A percentile compares a stretch with the other conserved stretches of the same genome.
These are phyloP conservation scores for Tulasnella calospora DNA, from an alignment of 768 basidiomycete genomes.

Conservation along the genomic window DNA sequence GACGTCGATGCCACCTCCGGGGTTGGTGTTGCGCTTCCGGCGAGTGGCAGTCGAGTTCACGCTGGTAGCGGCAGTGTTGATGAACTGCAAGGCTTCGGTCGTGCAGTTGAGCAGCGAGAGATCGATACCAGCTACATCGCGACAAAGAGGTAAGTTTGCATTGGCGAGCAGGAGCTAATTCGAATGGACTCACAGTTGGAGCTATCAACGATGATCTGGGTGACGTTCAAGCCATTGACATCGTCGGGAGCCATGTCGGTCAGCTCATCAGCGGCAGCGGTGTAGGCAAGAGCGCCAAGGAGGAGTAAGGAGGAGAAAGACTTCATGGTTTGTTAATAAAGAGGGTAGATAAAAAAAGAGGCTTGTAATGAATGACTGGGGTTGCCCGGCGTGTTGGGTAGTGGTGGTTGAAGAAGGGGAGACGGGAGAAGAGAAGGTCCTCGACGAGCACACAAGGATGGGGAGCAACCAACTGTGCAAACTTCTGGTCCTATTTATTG, in stretches of 20 bases:
- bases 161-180: background rate
- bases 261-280: background rate
- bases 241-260: background rate
- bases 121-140: conserved; percentile 14
- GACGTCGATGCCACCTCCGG: conserved; percentile 6
- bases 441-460: conserved; percentile 1
- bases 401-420: background rate
- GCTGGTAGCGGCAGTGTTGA: background rate
- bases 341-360: background rate
- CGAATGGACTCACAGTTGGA: background rate
- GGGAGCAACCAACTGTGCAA: background rate
- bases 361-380: background rate
- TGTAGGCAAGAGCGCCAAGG: background rate
- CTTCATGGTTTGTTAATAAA: conserved; percentile 4
- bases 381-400: background rate
- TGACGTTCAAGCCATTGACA: conserved; percentile 11
- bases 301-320: conserved; percentile 9
- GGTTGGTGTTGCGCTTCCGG: background rate
- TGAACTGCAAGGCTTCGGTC: conserved; percentile 2
- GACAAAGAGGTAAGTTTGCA: background rate
- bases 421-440: background rate
- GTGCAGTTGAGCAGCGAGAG: background rate
- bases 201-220: background rate
- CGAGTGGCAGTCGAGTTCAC: background rate
- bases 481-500: background rate